Base-by-base conservation (phyloP, 192 early-diverging fungal genomes). In the Thamnidium elegans region DNA sequence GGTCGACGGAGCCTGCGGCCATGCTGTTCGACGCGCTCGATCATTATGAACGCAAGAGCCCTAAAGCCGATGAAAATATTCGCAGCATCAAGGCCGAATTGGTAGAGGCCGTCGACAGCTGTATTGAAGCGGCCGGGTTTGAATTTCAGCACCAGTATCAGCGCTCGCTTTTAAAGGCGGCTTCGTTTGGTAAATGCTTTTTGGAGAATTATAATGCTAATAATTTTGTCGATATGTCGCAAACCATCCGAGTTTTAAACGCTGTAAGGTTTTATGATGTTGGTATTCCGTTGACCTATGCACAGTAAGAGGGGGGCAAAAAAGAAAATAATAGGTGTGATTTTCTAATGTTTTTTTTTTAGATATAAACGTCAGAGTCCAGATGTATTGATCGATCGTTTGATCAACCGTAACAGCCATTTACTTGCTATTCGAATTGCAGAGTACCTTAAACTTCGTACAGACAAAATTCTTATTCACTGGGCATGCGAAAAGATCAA, bases 401-500 rank as follows among this genome's bases (percentile, higher is more conserved):
- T 99, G 61, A 83, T 94, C 3, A 86, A 90, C 51, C 87, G 95
- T 20, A 84, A 92, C 58, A 83, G 86, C 30, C 92, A 97, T 68
- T 71, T 88, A n/a, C 75, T 99, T 34, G 97, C 97, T 0, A 74
- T 94, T 19, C 79, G 85, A 6, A 79, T 98, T 21, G 92, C 93
- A 68, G 89, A 89, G 15, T 96, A 94, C 67, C 68, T 97, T 47
- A 84, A 89, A 17, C 80, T 95, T 52, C 82, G 86, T 14, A 79
- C 83, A 0, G 91, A 94, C 63, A 82, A 89, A 34, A 90, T 98
- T 13, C 74, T 94, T 17, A 89, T 97, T 50, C 92, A 96, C 68
- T 99, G 97, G 97, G 97, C 96, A 0, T 95, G 97, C 62, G 86
- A 91, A 55, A 97, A 98, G 80, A 95, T 95, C 58, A 92, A 89